Percentiles rank a stretch among this genome's conserved stretches.
These are phyloP conservation scores for Suillus lakei DNA, from an alignment of 768 basidiomycete genomes.

Conservation along the genomic window DNA sequence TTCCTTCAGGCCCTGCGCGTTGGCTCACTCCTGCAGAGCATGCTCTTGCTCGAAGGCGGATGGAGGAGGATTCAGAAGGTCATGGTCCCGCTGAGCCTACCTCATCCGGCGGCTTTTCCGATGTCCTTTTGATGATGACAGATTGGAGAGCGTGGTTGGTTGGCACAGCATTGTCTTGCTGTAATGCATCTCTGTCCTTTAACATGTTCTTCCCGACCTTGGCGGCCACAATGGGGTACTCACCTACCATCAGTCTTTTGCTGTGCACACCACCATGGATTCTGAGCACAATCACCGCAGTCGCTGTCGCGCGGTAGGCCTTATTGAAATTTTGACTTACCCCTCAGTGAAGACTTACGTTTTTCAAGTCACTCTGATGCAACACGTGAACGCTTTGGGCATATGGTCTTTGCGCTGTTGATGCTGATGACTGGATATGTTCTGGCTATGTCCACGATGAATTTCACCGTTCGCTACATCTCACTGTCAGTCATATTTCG, in stretches of 20 bases:
- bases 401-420: slow-evolving; percentile 55
- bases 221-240: slow-evolving; percentile 68
- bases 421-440: slow-evolving; percentile 68
- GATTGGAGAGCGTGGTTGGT: slow-evolving; percentile 87
- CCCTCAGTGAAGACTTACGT: slow-evolving; percentile 3
- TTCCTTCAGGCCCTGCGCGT: slow-evolving; percentile 55
- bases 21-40: slow-evolving; percentile 62
- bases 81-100: slow-evolving; percentile 52
- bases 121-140: slow-evolving; percentile 56
- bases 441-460: slow-evolving; percentile 64
- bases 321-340: not conserved
- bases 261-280: slow-evolving; percentile 74
- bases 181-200: slow-evolving; percentile 63
- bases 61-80: slow-evolving; percentile 62
- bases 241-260: slow-evolving; percentile 60
- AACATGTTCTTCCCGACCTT: slow-evolving; percentile 80
- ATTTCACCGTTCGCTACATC: slow-evolving; percentile 57
- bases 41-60: slow-evolving; percentile 55
- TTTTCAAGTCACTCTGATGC: slow-evolving; percentile 66
- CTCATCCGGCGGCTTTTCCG: slow-evolving; percentile 38
- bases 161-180: slow-evolving; percentile 60
- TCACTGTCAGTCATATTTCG: slow-evolving; percentile 48
- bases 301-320: slow-evolving; percentile 20
- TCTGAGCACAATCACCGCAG: slow-evolving; percentile 35
- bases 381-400: slow-evolving; percentile 69